These are phyloP conservation scores for Picea glauca DNA, from an alignment of 75 land plant genomes.

Conservation along the genomic window DNA sequence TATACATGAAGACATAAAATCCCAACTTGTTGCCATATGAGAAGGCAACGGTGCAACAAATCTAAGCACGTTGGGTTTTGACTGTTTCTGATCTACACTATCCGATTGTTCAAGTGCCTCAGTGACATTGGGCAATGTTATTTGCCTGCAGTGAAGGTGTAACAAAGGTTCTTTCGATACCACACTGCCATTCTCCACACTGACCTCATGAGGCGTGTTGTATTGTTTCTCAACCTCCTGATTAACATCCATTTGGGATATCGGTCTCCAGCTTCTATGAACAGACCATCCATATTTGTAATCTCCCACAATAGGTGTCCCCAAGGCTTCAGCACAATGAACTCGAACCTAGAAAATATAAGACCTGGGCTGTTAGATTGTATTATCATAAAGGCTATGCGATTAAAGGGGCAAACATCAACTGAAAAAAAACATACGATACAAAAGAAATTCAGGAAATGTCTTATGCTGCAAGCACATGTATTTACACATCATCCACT, in stretches of 20 bases:
- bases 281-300: conserved; percentile 85
- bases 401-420: no score
- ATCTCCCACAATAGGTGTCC: conserved; percentile 88
- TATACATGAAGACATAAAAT: conserved; percentile 63
- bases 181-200: conserved; percentile 69
- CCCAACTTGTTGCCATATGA: conserved; percentile 91
- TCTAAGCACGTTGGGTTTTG: conserved; percentile 42
- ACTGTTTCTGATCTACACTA: neutral
- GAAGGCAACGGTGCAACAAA: conserved; percentile 84
- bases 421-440: no score
- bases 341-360: conserved; percentile 55
- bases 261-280: conserved; percentile 50
- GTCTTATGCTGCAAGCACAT: no score
- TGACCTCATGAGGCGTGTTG: conserved; percentile 40
- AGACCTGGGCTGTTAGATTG: conserved; percentile 4
- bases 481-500: neutral
- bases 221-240: conserved; percentile 40
- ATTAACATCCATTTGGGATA: conserved; percentile 40
- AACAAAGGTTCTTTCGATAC: conserved; percentile 63
- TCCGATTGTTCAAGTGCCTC: conserved; percentile 28
- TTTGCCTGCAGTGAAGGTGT: conserved; percentile 74
- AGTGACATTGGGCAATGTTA: conserved; percentile 64
- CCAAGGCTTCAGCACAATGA: conserved; percentile 85
- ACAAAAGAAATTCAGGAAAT: no score
- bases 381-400: conserved; percentile 7